Conservation (phyloP, 306 rosid genomes). For the Cercis canadensis region DNA sequence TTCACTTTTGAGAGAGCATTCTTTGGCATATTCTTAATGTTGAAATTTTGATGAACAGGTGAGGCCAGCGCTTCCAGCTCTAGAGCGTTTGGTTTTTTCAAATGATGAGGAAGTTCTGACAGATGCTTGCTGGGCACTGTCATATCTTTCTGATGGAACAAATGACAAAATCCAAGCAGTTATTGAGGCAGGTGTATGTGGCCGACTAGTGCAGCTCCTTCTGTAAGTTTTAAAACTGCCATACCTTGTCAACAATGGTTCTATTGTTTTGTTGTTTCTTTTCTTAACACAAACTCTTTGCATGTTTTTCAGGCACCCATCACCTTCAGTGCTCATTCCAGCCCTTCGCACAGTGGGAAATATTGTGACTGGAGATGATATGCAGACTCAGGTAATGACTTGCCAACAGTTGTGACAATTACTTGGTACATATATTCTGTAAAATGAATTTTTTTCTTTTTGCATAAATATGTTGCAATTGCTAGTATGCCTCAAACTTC, state of each 20-base stretch:
- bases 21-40: constrained; percentile 4
- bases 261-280: constrained; percentile 10
- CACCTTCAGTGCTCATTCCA: constrained; percentile 88
- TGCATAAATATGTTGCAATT: not conserved
- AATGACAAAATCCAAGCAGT: constrained; percentile 97
- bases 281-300: constrained; percentile 5
- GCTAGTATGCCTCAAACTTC: not conserved
- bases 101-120: constrained; percentile 94
- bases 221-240: constrained; percentile 59
- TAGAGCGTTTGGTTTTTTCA: constrained; percentile 84
- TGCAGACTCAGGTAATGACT: constrained; percentile 79
- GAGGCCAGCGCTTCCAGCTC: constrained; percentile 89
- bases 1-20: not conserved
- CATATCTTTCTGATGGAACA: constrained; percentile 90
- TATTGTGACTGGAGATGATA: constrained; percentile 90
- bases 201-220: constrained; percentile 80
- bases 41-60: constrained; percentile 57
- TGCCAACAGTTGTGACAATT: constrained; percentile 1
- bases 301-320: constrained; percentile 69
- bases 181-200: constrained; percentile 84
- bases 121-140: constrained; percentile 94
- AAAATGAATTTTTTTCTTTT: not conserved
- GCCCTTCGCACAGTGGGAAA: constrained; percentile 96
- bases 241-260: not conserved
- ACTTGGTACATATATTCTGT: constrained; percentile 5